Evolutionary conservation across 148 eudicot genomes (phyloP).

Genomic region (Nepenthes gracilis): DNA sequence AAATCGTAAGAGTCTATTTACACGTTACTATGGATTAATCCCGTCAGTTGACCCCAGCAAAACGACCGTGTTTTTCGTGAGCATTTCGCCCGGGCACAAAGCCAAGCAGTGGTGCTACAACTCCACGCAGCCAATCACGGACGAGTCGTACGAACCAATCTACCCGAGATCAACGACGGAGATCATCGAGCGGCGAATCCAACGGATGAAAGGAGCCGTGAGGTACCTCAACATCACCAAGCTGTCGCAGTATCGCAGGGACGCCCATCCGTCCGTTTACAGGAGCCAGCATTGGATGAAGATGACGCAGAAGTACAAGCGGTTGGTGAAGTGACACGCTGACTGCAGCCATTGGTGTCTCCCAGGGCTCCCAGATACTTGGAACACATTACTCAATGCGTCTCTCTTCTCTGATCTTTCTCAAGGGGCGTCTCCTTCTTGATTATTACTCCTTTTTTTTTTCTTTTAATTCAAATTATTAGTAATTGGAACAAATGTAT

Average conservation of each 20-base stretch:
- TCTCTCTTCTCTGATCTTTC: slow-evolving; percentile 8
- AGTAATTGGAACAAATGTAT: too few relatives aligned
- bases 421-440: too few relatives aligned
- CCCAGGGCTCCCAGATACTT: slow-evolving; percentile 82
- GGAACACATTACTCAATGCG: slow-evolving; percentile 60
- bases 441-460: too few relatives aligned
- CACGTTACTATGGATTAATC: too few relatives aligned
- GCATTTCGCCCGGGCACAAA: slow-evolving; percentile 42
- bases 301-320: neutral
- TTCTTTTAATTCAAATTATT: too few relatives aligned
- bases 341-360: slow-evolving; percentile 97
- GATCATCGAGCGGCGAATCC: slow-evolving; percentile 13
- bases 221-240: slow-evolving; percentile 38
- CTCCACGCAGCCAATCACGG: slow-evolving; percentile 22
- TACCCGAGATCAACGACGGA: slow-evolving; percentile 22
- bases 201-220: slow-evolving; percentile 13
- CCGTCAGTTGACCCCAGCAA: slow-evolving; percentile 25
- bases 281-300: slow-evolving; percentile 14
- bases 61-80: slow-evolving; percentile 31
- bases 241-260: slow-evolving; percentile 32
- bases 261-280: slow-evolving; percentile 40
- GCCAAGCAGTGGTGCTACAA: slow-evolving; percentile 36
- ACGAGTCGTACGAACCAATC: slow-evolving; percentile 16
- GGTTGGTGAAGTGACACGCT: neutral
- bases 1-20: too few relatives aligned